phyloP scores from a whole-genome alignment of 2,329 filamentous ascomycete species.

The Curvularia eragrostidis region DNA sequence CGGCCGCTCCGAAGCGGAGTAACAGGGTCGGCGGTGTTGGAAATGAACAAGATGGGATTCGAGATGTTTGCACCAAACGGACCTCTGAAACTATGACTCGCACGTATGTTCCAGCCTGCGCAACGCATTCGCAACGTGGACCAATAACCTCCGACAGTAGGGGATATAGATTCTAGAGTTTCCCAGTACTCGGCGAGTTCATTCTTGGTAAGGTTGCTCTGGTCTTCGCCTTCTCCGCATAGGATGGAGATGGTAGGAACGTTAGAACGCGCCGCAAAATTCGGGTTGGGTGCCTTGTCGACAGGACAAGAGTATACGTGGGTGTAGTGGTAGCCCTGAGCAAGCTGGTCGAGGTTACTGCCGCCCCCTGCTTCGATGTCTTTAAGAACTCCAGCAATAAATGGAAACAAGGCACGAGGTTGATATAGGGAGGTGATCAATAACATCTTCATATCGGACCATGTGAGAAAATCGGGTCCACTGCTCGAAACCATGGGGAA shows the following conservation, averaged over 20 bases:
- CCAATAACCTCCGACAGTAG: slow-evolving; percentile 50
- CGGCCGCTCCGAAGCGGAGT: slow-evolving; percentile 60
- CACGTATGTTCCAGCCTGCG: slow-evolving; percentile 47
- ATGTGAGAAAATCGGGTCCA: slow-evolving; percentile 49
- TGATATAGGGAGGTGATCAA: slow-evolving; percentile 49
- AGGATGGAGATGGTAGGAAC: slow-evolving; percentile 43
- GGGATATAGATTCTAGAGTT: slow-evolving; percentile 42
- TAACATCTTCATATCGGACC: slow-evolving; percentile 48
- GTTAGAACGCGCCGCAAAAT: slow-evolving; percentile 8
- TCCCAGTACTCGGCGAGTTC: slow-evolving; percentile 47
- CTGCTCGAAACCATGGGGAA: slow-evolving; percentile 42
- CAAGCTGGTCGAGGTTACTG: slow-evolving; percentile 31
- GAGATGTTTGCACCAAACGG: slow-evolving; percentile 51
- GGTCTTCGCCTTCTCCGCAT: slow-evolving; percentile 52
- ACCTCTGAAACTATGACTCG: slow-evolving; percentile 43
- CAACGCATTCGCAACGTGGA: slow-evolving; percentile 49
- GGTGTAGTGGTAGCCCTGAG: slow-evolving; percentile 13
- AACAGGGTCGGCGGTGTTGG: slow-evolving; percentile 65
- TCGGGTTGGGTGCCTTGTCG: slow-evolving; percentile 25
- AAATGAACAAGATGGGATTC: slow-evolving; percentile 64
- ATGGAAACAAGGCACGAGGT: slow-evolving; percentile 44
- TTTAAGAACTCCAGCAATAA: slow-evolving; percentile 45
- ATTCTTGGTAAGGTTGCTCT: slow-evolving; percentile 30
- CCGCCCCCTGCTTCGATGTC: slow-evolving; percentile 43
- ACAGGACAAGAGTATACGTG: slow-evolving; percentile 41